Conservation (phyloP, 148 eudicot genomes). For the Spergularia bocconei region DNA sequence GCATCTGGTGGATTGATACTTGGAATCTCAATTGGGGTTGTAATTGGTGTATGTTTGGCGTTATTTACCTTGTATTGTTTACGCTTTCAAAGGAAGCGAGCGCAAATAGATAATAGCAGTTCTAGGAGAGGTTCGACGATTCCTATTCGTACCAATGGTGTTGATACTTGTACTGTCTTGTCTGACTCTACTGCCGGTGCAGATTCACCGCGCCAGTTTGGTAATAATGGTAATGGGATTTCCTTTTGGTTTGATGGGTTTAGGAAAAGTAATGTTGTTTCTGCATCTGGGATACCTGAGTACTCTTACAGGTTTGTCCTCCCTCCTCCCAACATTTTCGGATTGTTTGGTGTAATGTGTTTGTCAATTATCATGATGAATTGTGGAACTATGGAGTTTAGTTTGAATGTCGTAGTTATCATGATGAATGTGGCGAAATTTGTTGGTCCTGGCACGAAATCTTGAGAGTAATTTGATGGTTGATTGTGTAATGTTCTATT, state of each 20-base stretch:
- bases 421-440: too few relatives aligned
- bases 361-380: background rate
- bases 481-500: too few relatives aligned
- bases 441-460: too few relatives aligned
- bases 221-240: conserved; percentile 33
- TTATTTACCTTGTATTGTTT: conserved; percentile 54
- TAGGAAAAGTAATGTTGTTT: conserved; percentile 58
- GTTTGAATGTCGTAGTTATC: background rate
- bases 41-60: conserved; percentile 73
- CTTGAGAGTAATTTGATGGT: too few relatives aligned
- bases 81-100: conserved; percentile 56
- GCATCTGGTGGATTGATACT: conserved; percentile 66
- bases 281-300: conserved; percentile 88
- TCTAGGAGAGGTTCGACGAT: conserved; percentile 64
- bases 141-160: conserved; percentile 77
- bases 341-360: background rate
- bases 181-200: conserved; percentile 85
- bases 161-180: conserved; percentile 62
- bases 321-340: background rate
- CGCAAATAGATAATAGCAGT: conserved; percentile 64
- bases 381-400: background rate
- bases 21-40: conserved; percentile 87
- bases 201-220: conserved; percentile 59
- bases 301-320: conserved; percentile 71
- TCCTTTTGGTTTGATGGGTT: conserved; percentile 69